A percentile compares a stretch with the other conserved stretches of the same genome.
These are phyloP conservation scores for Lachnellula suecica DNA, from an alignment of 2,329 filamentous ascomycete genomes.

Conservation along the genomic window DNA sequence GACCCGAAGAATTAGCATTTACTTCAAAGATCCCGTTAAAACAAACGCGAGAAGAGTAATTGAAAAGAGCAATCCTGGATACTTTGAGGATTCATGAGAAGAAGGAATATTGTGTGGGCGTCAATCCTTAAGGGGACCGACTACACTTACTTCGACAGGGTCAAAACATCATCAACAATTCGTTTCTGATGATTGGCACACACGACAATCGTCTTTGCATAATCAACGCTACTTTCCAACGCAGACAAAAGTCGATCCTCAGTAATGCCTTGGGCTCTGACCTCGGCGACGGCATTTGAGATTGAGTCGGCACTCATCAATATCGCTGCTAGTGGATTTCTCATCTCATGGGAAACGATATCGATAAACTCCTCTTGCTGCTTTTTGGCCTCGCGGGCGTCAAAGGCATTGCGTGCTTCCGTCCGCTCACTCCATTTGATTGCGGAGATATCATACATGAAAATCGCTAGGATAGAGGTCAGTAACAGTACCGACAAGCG, in stretches of 20 bases:
- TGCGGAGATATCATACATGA: constrained; percentile 29
- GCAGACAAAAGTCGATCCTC: constrained; percentile 46
- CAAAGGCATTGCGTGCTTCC: constrained; percentile 43
- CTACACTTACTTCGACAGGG: constrained; percentile 72
- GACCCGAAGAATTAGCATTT: too few species aligned
- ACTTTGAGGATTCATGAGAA: too few species aligned
- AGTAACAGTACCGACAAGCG: background rate
- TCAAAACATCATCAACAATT: constrained; percentile 75
- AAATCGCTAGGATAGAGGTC: constrained; percentile 16
- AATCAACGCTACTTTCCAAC: constrained; percentile 57
- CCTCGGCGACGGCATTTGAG: constrained; percentile 46
- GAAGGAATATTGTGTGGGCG: too few species aligned
- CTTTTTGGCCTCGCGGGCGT: constrained; percentile 58
- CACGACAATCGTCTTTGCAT: constrained; percentile 73
- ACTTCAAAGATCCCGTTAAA: too few species aligned
- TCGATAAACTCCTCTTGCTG: constrained; percentile 83
- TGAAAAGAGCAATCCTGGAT: too few species aligned
- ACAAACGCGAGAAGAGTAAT: too few species aligned
- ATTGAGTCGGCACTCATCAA: constrained; percentile 75
- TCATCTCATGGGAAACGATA: constrained; percentile 71
- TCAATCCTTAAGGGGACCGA: too few species aligned
- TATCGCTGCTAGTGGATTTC: constrained; percentile 72
- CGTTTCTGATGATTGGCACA: constrained; percentile 80
- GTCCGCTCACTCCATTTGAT: constrained; percentile 29
- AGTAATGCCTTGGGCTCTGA: constrained; percentile 30